Evolutionary conservation across 2,329 filamentous ascomycete genomes (phyloP).

Genomic region (Neonectria faginata): DNA sequence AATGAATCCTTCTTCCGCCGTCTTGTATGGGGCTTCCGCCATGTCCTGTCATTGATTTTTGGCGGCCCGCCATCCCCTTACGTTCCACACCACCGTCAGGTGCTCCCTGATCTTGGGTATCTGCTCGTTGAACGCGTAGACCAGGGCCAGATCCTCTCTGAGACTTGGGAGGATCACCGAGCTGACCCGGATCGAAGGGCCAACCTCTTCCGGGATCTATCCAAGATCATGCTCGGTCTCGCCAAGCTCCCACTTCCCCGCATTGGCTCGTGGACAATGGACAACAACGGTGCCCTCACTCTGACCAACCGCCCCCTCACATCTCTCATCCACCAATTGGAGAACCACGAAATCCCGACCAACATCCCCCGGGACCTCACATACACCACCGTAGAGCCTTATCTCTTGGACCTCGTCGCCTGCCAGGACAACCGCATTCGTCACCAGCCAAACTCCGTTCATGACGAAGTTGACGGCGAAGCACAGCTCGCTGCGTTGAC

Average conservation of each 20-base stretch:
- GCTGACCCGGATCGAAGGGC: constrained; percentile 21
- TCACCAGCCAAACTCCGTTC: constrained; percentile 52
- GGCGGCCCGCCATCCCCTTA: constrained; percentile 10
- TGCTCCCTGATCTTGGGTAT: constrained; percentile 22
- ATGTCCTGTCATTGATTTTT: constrained; percentile 4
- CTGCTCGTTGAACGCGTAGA: constrained; percentile 23
- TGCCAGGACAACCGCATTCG: constrained; percentile 52
- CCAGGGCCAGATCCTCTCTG: constrained; percentile 34
- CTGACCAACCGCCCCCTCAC: constrained; percentile 53
- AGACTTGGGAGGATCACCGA: constrained; percentile 32
- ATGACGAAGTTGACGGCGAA: constrained; percentile 44
- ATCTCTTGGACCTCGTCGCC: constrained; percentile 48
- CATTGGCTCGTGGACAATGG: constrained; percentile 46
- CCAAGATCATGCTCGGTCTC: constrained; percentile 44
- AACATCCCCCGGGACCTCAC: constrained; percentile 50
- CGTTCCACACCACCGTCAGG: constrained; percentile 13
- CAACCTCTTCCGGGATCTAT: constrained; percentile 46
- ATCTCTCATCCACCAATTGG: constrained; percentile 47
- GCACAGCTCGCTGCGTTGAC: constrained; percentile 47
- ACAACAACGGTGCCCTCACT: constrained; percentile 45
- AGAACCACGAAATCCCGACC: constrained; percentile 51
- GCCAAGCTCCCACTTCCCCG: constrained; percentile 44
- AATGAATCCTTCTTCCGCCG: constrained; percentile 17
- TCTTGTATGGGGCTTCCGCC: constrained; percentile 16
- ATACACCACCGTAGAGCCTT: constrained; percentile 49